Evolutionary conservation across 73 alveolate genomes (phyloP), one percentile per base, ranked within the genome.

Genomic region (Stentor roeselii): DNA sequence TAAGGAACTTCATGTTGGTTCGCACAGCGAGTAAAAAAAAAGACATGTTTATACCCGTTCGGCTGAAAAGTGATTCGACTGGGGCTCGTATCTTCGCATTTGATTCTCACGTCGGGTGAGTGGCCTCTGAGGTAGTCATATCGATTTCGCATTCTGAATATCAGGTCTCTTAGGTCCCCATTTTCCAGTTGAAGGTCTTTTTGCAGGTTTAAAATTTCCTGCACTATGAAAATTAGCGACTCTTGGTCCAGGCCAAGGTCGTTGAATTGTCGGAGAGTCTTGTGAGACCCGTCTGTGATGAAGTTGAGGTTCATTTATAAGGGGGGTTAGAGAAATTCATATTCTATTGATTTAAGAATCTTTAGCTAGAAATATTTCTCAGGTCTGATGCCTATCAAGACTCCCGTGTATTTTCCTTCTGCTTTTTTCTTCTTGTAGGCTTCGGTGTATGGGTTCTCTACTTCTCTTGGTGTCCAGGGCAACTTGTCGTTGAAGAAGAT

Each of bases 371-470:
- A 50, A 50, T 67, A 67, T 21, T 67, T 21, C n/a, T 67, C 41
- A 21, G 80, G 80, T 2, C 80, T 67, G 0, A 67, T n/a, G 41
- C 80, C 80, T 67, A 67, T 67, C 27, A 67, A n/a, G 42, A 11
- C 37, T 67, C 80, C 80, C 15, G 21, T 32, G 37, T 67, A 67
- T 67, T 67, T 67, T 14, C 80, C 80, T 34, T 67, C 80, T 21
- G 37, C 80, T 34, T 30, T 67, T 40, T 67, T 67, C 37, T 2
- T 67, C 41, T 6, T 21, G 21, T 50, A 50, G 21, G 67, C 67
- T 21, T 50, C 67, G 67, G 21, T 50, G 21, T 50, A 50, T 11
- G 67, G 67, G 21, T 50, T 50, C 6, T 6, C 30, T 11, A 50
- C 30, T 50, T 50, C 67, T 50, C 21, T 50, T 21, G 6, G 6